Evolutionary conservation across 1,284 basidiomycete species (phyloP), one percentile per base, ranked within the genome.

Genomic region (Apiotrichum gracile): DNA sequence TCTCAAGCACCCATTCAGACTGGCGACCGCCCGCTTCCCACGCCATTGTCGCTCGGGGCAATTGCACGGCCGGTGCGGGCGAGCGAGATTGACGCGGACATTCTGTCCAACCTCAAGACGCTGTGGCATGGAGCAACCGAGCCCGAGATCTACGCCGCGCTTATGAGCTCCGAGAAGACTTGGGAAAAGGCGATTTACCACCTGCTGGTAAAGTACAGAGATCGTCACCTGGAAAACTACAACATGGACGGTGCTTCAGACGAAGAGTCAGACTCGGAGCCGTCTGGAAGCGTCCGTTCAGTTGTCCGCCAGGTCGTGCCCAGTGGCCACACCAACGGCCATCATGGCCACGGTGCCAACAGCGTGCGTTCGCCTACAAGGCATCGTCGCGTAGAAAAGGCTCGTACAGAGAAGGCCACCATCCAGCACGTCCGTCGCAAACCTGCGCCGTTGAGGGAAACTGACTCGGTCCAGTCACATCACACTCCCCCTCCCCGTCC

Each of bases 171-270:
- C 54, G 77, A 78, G 73, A 83, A 84, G 56, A 91, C 87, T 22
- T 91, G 89, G 88, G 89, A 94, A 72, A 96, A 96, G 74, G 87
- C 87, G 0, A 87, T 94, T 47, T 97, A 96, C 73, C 85, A 88
- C 67, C 77, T 94, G 13, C 79, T 97, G 13, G 78, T 85, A 52
- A 84, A 84, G 61, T 94, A 93, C 74, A 83, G 90, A 38, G 79
- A 78, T 49, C 81, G 80, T 60, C 82, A 83, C 57, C 72, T 88
- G 39, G 83, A 86, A 66, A 80, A 85, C 73, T 82, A 82, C 69
- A 79, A 78, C 64, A 75, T 76, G 73, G 82, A 85, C 41, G 67
- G 67, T 29, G 62, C 63, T 25, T 69, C 68, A 29, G 66, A 68
- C 41, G 61, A 60, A 12, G 68, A 65, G 3, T 33, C 43, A 26